Evolutionary conservation across 116 monocot genomes (phyloP).

Genomic region (Dioscorea cayenensis): DNA sequence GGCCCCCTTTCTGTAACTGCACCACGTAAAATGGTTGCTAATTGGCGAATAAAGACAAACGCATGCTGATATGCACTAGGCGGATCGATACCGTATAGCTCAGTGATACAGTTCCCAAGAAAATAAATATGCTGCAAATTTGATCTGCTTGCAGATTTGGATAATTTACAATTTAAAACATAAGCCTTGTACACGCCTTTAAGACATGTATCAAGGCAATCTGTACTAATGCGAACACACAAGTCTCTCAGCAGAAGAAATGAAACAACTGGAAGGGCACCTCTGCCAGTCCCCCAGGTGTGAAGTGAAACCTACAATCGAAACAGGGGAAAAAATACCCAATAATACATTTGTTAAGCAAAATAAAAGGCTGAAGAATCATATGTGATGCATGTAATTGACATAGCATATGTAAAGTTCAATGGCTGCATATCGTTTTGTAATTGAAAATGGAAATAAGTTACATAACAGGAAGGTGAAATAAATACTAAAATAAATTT

Average conservation of each 20-base stretch:
- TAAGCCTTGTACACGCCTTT: slow-evolving; percentile 93
- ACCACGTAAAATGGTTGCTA: slow-evolving; percentile 63
- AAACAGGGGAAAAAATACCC: too few species aligned
- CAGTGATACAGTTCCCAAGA: slow-evolving; percentile 87
- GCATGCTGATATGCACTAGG: slow-evolving; percentile 79
- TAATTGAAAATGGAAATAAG: too few species aligned
- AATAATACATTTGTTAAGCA: too few species aligned
- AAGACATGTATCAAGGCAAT: slow-evolving; percentile 81
- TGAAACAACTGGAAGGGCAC: slow-evolving; percentile 81
- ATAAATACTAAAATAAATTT: not conserved
- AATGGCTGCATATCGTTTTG: not conserved
- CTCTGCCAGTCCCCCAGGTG: slow-evolving; percentile 78
- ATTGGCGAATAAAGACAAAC: slow-evolving; percentile 84
- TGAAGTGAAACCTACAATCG: slow-evolving; percentile 64
- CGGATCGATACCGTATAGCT: slow-evolving; percentile 77
- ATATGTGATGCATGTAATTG: not conserved
- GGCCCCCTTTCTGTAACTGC: slow-evolving; percentile 66
- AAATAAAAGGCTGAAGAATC: not conserved
- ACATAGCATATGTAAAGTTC: not conserved
- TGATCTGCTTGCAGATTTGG: slow-evolving; percentile 58
- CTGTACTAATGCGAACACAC: slow-evolving; percentile 79
- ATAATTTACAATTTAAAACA: slow-evolving; percentile 78
- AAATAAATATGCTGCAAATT: slow-evolving; percentile 82
- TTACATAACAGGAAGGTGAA: not conserved
- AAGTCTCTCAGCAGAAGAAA: slow-evolving; percentile 85